Evolutionary conservation across 495 filamentous ascomycete genomes (phyloP), one percentile per base, ranked within the genome.

Genomic region (Staphylotrichum tortipilum): DNA sequence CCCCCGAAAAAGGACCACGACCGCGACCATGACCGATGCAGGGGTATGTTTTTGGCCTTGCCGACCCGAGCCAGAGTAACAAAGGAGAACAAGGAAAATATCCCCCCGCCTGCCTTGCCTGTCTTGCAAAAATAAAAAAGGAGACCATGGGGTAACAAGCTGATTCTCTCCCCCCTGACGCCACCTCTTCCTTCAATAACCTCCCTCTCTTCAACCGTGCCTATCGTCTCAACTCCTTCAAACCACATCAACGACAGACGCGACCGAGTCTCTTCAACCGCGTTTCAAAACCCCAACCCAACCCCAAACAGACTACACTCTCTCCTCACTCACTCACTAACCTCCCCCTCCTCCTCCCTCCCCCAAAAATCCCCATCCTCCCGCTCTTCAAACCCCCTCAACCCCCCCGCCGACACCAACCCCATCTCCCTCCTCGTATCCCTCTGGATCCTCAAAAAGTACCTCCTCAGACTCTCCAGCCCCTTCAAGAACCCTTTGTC

Each of bases 401-500:
- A 72, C 30, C 19, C 67, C 68, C 44, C 29, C 26, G n/a, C 28
- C 15, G 22, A 34, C 9, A 46, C 52, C 18, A 74, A 34, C 18
- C 69, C 73, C 51, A 76, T 55, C 48, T 88, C 79, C 6, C 73
- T 65, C 34, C 78, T 77, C 37, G 85, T 73, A 57, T 96, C 90
- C 56, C 80, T 78, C 78, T 89, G 83, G 41, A 98, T 95, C 45
- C 78, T 79, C 58, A 89, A 78, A 55, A 98, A 94, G 61, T 95
- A 97, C 67, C 82, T 81, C 46, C 80, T 75, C 56, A 98, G 70
- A 1, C 80, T 86, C 46, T 84, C 76, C 50, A 98, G 68, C 0
- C 92, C 92, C 34, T 89, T 82, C 40, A 98, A 73, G 59, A 97
- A 98, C 9, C 92, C 92, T 18, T 80, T 75, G 58, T 98, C 92